Conservation (phyloP, 805 yeast species). For the Jamesozyma rosinii region DNA sequence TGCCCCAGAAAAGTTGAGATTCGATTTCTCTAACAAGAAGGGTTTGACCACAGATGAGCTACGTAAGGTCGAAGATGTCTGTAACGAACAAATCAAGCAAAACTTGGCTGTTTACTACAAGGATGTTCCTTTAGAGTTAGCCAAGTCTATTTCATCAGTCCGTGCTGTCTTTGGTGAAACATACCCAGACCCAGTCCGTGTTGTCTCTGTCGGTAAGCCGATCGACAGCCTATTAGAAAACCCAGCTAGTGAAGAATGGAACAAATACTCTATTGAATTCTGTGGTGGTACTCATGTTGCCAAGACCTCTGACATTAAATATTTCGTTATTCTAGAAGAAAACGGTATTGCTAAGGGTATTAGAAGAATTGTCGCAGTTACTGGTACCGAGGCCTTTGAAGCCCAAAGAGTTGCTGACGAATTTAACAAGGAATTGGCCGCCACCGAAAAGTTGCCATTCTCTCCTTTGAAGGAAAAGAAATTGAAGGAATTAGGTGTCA, state of each 20-base stretch:
- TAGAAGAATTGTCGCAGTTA: constrained; percentile 94
- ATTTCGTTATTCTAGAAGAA: constrained; percentile 83
- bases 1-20: constrained; percentile 88
- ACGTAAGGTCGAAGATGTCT: constrained; percentile 62
- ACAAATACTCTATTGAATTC: constrained; percentile 74
- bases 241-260: constrained; percentile 73
- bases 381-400: constrained; percentile 82
- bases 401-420: constrained; percentile 79
- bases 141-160: constrained; percentile 69
- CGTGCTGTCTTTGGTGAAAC: constrained; percentile 99
- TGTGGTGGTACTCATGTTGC: constrained; percentile 99
- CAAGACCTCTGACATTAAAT: constrained; percentile 87
- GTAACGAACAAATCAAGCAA: constrained; percentile 60
- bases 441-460: constrained; percentile 54
- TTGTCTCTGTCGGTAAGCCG: constrained; percentile 88
- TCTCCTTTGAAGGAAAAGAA: constrained; percentile 72
- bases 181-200: constrained; percentile 98
- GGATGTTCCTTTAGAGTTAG: constrained; percentile 67
- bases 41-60: constrained; percentile 67
- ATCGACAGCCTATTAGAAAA: constrained; percentile 68
- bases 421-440: constrained; percentile 51
- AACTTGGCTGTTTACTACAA: constrained; percentile 69
- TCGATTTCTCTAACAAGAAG: constrained; percentile 91
- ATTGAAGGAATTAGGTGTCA: constrained; percentile 76
- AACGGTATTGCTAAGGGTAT: constrained; percentile 98